Percentiles rank a stretch among this genome's conserved stretches.
Evolutionary conservation across 805 yeast species (phyloP).

Genomic region (Candida chilensis): DNA sequence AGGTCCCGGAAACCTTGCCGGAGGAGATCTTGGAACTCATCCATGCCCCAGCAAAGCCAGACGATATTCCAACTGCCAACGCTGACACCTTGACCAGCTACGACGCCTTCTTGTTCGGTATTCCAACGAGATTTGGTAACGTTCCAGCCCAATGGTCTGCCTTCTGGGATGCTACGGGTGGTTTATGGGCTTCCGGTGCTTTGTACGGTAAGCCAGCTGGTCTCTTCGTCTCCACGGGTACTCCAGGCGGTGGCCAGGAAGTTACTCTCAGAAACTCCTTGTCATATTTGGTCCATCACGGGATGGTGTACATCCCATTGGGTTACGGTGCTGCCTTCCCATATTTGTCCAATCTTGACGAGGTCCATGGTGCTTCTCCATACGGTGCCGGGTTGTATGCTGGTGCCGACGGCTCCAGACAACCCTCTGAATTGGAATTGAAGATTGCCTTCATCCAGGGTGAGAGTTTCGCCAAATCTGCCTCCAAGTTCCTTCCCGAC

Average conservation of each 20-base stretch:
- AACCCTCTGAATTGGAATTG: conserved; percentile 54
- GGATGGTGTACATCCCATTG: conserved; percentile 71
- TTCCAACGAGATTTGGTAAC: conserved; percentile 82
- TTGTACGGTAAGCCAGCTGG: conserved; percentile 70
- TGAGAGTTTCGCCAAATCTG: conserved; percentile 44
- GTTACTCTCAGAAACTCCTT: conserved; percentile 54
- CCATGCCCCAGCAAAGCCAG: conserved; percentile 59
- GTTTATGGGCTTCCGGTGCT: conserved; percentile 69
- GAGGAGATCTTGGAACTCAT: conserved; percentile 45
- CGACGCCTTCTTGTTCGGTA: conserved; percentile 80
- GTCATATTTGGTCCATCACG: conserved; percentile 68
- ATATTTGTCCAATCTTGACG: conserved; percentile 44
- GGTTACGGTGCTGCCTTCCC: conserved; percentile 57
- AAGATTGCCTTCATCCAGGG: conserved; percentile 63
- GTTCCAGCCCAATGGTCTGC: conserved; percentile 71
- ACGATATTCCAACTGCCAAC: conserved; percentile 53
- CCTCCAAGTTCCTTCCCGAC: conserved; percentile 11
- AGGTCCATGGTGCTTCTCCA: conserved; percentile 73
- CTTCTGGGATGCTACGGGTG: conserved; percentile 74
- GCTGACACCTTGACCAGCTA: conserved; percentile 46
- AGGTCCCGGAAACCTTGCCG: conserved; percentile 69
- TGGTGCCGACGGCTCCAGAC: conserved; percentile 70
- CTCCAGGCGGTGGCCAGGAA: conserved; percentile 82
- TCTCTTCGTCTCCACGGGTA: conserved; percentile 64
- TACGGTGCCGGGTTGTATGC: conserved; percentile 86